Evolutionary conservation across 257 asterid genomes (phyloP).

Genomic region (Solanum microdontum): DNA sequence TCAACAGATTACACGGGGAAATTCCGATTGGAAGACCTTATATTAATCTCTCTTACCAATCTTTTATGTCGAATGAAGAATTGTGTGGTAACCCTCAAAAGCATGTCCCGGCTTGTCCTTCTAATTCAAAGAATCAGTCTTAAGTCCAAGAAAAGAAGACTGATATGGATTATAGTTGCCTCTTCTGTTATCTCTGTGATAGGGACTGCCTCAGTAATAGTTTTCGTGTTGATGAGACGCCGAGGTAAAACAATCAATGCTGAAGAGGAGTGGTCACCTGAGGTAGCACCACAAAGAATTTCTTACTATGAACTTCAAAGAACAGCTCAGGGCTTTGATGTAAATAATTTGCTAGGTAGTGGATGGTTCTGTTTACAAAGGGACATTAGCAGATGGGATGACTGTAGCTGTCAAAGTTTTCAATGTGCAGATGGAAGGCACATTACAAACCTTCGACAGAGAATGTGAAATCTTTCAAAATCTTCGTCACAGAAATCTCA

Average conservation of each 20-base stretch:
- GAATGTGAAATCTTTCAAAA: not conserved
- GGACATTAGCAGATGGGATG: not conserved
- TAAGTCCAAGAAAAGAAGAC: not conserved
- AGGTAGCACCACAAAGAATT: constrained; percentile 5
- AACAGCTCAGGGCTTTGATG: not conserved
- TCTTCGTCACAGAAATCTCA: constrained; percentile 5
- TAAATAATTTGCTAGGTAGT: not conserved
- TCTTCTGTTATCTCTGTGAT: not conserved
- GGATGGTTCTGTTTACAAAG: not conserved
- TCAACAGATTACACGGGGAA: not conserved
- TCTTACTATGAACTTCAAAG: constrained; percentile 3
- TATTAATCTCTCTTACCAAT: not conserved
- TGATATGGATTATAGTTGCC: not conserved
- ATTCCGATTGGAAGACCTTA: not conserved
- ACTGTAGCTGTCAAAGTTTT: not conserved
- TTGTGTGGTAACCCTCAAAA: not conserved
- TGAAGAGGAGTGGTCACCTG: not conserved
- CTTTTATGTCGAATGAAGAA: not conserved
- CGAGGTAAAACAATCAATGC: not conserved
- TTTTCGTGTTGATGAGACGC: not conserved
- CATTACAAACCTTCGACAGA: not conserved
- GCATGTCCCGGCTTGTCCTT: not conserved
- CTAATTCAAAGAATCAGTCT: not conserved
- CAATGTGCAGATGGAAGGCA: not conserved
- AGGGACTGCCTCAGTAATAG: not conserved